A percentile compares a stretch with the other conserved stretches of the same genome.
These are phyloP conservation scores for Lactarius indigo DNA, from an alignment of 768 basidiomycete genomes.

Conservation along the genomic window DNA sequence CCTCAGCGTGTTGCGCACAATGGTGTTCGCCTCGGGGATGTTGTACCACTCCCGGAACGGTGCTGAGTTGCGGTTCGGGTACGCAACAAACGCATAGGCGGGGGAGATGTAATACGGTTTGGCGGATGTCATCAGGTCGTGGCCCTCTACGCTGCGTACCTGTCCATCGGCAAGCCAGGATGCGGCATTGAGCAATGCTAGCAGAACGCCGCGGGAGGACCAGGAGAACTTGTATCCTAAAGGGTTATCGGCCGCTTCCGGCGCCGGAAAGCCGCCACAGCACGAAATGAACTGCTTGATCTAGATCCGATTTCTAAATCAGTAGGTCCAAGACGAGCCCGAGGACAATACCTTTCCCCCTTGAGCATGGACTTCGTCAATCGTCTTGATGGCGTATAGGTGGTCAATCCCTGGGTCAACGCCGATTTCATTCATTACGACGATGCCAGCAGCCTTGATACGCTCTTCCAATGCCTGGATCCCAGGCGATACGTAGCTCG, in stretches of 20 bases:
- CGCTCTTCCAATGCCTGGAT: conserved; percentile 84
- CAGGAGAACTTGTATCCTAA: conserved; percentile 99
- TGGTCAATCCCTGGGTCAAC: conserved; percentile 96
- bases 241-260: conserved; percentile 88
- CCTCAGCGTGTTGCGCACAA: conserved; percentile 88
- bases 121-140: conserved; percentile 85
- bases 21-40: conserved; percentile 91
- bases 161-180: conserved; percentile 70
- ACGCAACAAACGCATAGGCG: conserved; percentile 93
- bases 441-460: conserved; percentile 82
- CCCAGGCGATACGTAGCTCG: conserved; percentile 88
- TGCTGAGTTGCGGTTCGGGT: conserved; percentile 93
- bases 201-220: conserved; percentile 94
- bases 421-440: conserved; percentile 97
- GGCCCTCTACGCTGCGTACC: conserved; percentile 63
- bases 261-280: conserved; percentile 94
- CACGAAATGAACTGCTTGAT: conserved; percentile 90
- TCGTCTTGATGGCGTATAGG: conserved; percentile 90
- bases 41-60: conserved; percentile 89
- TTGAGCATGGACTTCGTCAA: conserved; percentile 88
- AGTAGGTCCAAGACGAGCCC: not conserved
- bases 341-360: conserved; percentile 74
- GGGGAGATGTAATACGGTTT: conserved; percentile 94
- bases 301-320: conserved; percentile 35
- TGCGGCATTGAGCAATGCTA: conserved; percentile 89